Conservation (phyloP, 805 yeast species). For the Nakazawaea peltata region DNA sequence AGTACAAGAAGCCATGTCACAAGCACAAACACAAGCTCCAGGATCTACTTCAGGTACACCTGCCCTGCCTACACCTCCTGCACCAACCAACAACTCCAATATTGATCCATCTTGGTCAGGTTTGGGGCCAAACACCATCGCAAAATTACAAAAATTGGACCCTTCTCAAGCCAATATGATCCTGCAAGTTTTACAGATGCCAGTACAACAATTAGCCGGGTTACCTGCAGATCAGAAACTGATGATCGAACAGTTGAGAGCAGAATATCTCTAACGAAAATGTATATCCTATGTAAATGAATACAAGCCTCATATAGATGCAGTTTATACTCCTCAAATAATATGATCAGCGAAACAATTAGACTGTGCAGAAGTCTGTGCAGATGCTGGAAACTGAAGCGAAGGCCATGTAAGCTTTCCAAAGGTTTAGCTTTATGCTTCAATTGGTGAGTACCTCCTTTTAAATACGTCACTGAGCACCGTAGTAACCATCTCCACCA, state of each 20-base stretch:
- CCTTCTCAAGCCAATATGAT: constrained; percentile 51
- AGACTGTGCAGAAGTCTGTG: too few species aligned
- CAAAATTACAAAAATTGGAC: constrained; percentile 42
- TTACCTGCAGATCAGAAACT: constrained; percentile 44
- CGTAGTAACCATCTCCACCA: too few species aligned
- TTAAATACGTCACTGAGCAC: too few species aligned
- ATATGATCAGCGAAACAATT: too few species aligned
- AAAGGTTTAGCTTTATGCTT: too few species aligned
- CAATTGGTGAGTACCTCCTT: too few species aligned
- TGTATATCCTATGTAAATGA: too few species aligned
- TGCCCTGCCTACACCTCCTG: constrained; percentile 12
- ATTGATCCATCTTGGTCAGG: constrained; percentile 36
- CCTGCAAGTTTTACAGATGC: constrained; percentile 43
- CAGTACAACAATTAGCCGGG: constrained; percentile 39
- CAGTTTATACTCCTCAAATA: too few species aligned
- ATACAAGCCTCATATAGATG: too few species aligned
- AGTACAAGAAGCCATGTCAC: constrained; percentile 42
- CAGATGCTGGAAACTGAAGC: too few species aligned
- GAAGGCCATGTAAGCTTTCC: too few species aligned
- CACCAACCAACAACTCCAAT: neutral
- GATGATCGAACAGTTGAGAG: constrained; percentile 47
- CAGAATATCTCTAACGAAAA: constrained; percentile 39
- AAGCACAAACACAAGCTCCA: constrained; percentile 13
- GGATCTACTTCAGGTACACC: neutral
- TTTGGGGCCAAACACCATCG: constrained; percentile 38